Percentiles rank a stretch among this genome's conserved stretches.
These are phyloP conservation scores for Stereocaulon alpinum DNA, from an alignment of 495 filamentous ascomycete genomes.

Conservation along the genomic window DNA sequence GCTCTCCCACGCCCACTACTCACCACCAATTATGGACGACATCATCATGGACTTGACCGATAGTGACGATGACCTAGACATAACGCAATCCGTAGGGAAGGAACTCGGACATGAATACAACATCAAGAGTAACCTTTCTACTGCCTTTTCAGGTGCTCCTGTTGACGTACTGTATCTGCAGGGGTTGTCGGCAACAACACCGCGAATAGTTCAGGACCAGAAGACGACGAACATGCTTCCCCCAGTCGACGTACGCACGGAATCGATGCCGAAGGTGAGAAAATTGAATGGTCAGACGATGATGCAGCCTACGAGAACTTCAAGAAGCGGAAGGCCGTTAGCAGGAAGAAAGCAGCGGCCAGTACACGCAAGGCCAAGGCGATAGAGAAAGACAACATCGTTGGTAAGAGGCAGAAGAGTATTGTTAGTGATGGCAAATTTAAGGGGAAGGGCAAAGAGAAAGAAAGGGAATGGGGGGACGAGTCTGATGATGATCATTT, in stretches of 20 bases:
- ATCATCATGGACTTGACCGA: constrained; percentile 6
- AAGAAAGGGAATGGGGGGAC: constrained; percentile 33
- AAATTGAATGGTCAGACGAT: constrained; percentile 29
- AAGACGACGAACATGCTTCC: background rate
- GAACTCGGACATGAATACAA: constrained; percentile 14
- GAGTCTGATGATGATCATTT: constrained; percentile 46
- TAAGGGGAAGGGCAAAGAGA: constrained; percentile 24
- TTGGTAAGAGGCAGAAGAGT: constrained; percentile 25
- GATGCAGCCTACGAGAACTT: constrained; percentile 47
- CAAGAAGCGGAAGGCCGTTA: constrained; percentile 46
- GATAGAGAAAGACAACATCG: constrained; percentile 26
- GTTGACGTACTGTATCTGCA: background rate
- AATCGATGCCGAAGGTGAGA: constrained; percentile 13
- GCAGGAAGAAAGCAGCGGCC: constrained; percentile 43
- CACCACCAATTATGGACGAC: background rate
- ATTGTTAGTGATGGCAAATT: constrained; percentile 9
- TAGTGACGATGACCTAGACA: constrained; percentile 23
- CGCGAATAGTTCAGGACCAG: background rate
- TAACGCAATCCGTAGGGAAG: constrained; percentile 11
- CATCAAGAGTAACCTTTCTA: constrained; percentile 10
- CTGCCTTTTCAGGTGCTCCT: background rate
- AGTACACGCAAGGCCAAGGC: constrained; percentile 39
- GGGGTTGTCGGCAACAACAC: constrained; percentile 8
- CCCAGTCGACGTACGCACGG: constrained; percentile 5
- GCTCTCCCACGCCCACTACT: background rate